phyloP scores from a whole-genome alignment of 768 basidiomycete species.

The Rickenella mellea region DNA sequence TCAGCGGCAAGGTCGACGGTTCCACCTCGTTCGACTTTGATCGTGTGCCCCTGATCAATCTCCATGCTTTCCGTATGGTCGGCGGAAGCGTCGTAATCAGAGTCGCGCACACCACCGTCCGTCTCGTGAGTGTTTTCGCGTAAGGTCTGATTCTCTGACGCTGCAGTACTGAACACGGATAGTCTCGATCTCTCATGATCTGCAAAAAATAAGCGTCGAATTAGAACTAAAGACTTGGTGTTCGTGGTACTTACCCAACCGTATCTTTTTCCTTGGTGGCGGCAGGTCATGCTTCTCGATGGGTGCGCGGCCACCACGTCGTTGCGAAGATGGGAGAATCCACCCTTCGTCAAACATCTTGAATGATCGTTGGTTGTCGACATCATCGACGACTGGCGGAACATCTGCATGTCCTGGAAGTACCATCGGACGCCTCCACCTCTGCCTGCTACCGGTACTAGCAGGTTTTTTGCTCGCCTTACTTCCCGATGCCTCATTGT shows the following conservation, averaged over 20 bases:
- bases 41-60: constrained; percentile 12
- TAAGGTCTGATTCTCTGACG: constrained; percentile 36
- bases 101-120: too few species aligned
- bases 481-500: constrained; percentile 16
- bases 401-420: constrained; percentile 24
- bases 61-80: constrained; percentile 8
- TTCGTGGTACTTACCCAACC: constrained; percentile 35
- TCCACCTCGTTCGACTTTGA: constrained; percentile 7
- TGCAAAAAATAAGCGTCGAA: constrained; percentile 1
- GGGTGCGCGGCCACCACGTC: constrained; percentile 47
- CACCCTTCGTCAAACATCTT: constrained; percentile 78
- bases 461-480: constrained; percentile 16
- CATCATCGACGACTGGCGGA: constrained; percentile 56
- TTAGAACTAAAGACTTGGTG: constrained; percentile 1
- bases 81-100: too few species aligned
- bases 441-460: constrained; percentile 7
- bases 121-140: constrained; percentile 15
- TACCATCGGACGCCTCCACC: neutral
- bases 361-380: constrained; percentile 69
- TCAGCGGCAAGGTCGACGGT: neutral
- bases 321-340: constrained; percentile 72
- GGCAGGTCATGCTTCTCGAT: constrained; percentile 35
- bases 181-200: constrained; percentile 33
- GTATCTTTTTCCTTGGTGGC: constrained; percentile 47
- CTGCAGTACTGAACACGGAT: constrained; percentile 36